phyloP scores from a whole-genome alignment of 2,329 filamentous ascomycete genomes.

The Penicillium sp. region DNA sequence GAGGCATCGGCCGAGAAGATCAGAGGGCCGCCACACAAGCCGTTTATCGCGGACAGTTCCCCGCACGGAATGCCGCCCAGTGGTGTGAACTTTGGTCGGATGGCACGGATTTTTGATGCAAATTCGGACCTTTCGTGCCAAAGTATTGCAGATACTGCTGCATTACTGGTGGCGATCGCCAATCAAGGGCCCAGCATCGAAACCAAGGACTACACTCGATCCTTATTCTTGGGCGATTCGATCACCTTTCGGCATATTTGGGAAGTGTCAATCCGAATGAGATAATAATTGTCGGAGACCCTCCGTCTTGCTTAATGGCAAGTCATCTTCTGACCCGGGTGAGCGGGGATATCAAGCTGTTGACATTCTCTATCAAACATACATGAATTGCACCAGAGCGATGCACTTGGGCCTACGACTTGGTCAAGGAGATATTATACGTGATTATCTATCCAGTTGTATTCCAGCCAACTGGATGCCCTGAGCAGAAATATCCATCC shows the following conservation, averaged over 20 bases:
- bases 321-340: background rate
- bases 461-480: too few species aligned
- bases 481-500: too few species aligned
- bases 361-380: background rate
- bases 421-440: too few species aligned
- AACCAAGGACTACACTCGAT: background rate
- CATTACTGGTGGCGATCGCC: background rate
- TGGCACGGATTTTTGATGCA: background rate
- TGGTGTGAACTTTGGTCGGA: background rate
- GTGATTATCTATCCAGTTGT: too few species aligned
- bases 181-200: background rate
- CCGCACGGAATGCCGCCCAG: slow-evolving; percentile 12
- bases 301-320: background rate
- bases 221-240: background rate
- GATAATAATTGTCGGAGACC: background rate
- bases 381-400: background rate
- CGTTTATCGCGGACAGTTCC: slow-evolving; percentile 15
- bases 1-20: slow-evolving; percentile 15
- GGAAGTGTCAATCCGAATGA: background rate
- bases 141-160: background rate
- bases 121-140: background rate
- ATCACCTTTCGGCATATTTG: background rate
- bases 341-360: background rate
- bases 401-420: background rate
- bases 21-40: slow-evolving; percentile 6